Evolutionary conservation across 2,329 filamentous ascomycete species (phyloP), one percentile per base, ranked within the genome.

Genomic region (Fusarium sp.): DNA sequence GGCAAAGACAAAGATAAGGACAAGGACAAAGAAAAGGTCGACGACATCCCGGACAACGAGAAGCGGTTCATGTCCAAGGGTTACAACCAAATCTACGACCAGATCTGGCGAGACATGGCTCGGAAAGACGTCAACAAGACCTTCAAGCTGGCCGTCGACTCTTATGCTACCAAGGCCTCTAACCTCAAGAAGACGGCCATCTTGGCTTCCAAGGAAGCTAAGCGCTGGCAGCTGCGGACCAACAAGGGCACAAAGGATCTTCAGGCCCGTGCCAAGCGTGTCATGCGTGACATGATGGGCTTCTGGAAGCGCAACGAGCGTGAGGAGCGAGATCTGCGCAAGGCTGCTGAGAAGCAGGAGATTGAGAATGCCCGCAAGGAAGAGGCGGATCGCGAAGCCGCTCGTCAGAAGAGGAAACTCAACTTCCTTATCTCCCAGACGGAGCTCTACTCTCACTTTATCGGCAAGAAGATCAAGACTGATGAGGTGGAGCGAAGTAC

Each of bases 261-360:
- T 5, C 96, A 98, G 79, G 96, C 96, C 43, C 91, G 96, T 50
- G 96, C 96, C 62, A 99, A 99, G 86, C 92, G 96, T 73, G 95
- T 95, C 64, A 99, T 99, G 96, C 91, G 96, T 78, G 96, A 99
- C 82, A 99, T 99, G 96, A 96, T 98, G 89, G 91, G 93, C 62
- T 99, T 98, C 87, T 99, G 96, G 96, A 98, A 98, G 83, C 92
- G 95, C 61, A 99, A 99, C 79, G 96, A 99, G 81, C 92, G 95
- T 56, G 96, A 99, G 79, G 96, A 99, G 79, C 93, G 96, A 65
- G 96, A 99, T 79, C 86, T 97, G 70, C 91, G 96, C 73, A 97
- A 97, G 84, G 91, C 95, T 55, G 96, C 96, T 6, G 96, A 99
- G 85, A 94, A 92, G 79, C 94, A 97, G 80, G 96, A 98, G 83